A percentile compares a stretch with the other conserved stretches of the same genome.
Evolutionary conservation across 352 stramenopile genomes (phyloP).

Genomic region (Phytophthora sojae): DNA sequence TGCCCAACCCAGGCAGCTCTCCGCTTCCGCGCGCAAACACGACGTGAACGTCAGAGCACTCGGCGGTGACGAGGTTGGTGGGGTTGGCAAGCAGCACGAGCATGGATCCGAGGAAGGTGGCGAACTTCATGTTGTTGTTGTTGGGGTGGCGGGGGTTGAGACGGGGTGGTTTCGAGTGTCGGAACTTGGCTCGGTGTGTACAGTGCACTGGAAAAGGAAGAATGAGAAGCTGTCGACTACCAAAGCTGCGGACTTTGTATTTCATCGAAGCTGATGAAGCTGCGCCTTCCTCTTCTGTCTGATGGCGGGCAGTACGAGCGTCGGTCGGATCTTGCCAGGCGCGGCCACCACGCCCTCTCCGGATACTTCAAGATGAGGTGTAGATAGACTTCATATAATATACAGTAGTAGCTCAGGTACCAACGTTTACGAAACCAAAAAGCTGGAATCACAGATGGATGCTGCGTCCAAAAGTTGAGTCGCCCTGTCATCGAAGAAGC

Average conservation of each 20-base stretch:
- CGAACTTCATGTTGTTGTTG: no score
- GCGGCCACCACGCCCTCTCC: no score
- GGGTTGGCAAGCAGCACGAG: no score
- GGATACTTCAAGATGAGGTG: no score
- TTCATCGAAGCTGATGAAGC: not conserved
- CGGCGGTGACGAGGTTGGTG: no score
- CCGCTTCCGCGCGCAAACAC: no score
- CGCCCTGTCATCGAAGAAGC: not conserved
- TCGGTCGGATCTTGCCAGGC: not conserved
- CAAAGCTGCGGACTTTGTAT: not conserved
- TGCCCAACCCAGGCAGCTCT: no score
- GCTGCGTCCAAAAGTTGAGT: not conserved
- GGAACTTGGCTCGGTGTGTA: not conserved
- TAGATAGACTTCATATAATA: no score
- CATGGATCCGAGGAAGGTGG: no score
- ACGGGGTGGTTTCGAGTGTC: not conserved
- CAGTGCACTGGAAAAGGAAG: not conserved
- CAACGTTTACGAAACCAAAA: not conserved
- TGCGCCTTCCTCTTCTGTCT: not conserved
- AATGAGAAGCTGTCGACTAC: not conserved
- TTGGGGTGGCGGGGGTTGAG: not conserved
- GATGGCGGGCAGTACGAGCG: not conserved
- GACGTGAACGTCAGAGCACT: no score
- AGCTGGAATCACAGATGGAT: not conserved
- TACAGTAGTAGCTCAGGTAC: no score